Evolutionary conservation across 768 basidiomycete genomes (phyloP).

Genomic region (Mycena vitilis): DNA sequence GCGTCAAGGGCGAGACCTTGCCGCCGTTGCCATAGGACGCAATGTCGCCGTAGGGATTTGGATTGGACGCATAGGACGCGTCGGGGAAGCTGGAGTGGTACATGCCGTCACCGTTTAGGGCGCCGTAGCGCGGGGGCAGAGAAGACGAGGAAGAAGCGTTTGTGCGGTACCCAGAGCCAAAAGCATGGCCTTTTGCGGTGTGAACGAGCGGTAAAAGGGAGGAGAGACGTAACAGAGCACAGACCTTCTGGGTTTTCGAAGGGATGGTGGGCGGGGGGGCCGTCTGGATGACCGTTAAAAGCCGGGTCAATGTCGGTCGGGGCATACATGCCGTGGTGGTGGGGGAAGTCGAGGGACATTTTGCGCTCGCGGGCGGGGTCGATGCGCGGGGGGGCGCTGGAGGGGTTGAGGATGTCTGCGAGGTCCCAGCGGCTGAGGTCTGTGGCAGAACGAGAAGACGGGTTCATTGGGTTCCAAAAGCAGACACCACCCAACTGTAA

Average conservation of each 20-base stretch:
- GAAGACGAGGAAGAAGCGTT: conserved; percentile 81
- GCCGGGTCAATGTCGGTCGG: conserved; percentile 69
- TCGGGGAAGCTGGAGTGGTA: conserved; percentile 75
- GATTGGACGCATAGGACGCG: conserved; percentile 64
- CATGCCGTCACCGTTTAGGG: conserved; percentile 64
- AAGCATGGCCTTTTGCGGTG: conserved; percentile 27
- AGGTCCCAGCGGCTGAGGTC: conserved; percentile 48
- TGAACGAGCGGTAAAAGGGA: background rate
- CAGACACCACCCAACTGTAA: background rate
- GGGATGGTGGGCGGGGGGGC: conserved; percentile 48
- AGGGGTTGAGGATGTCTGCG: conserved; percentile 59
- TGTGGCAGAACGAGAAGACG: conserved; percentile 19
- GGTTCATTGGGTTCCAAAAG: conserved; percentile 17
- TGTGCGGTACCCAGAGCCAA: conserved; percentile 64
- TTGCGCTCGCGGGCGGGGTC: conserved; percentile 50
- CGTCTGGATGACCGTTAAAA: conserved; percentile 58
- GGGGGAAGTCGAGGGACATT: conserved; percentile 68
- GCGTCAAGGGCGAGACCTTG: conserved; percentile 82
- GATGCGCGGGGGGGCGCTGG: conserved; percentile 34
- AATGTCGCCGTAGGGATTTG: conserved; percentile 71
- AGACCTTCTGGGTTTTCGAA: conserved; percentile 61
- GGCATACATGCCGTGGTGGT: conserved; percentile 62
- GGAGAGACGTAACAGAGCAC: background rate
- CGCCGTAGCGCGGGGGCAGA: conserved; percentile 61
- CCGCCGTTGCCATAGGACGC: conserved; percentile 77